A percentile compares a stretch with the other conserved stretches of the same genome.
phyloP scores from a whole-genome alignment of 129 eudicot species.

The Centaurea solstitialis region DNA sequence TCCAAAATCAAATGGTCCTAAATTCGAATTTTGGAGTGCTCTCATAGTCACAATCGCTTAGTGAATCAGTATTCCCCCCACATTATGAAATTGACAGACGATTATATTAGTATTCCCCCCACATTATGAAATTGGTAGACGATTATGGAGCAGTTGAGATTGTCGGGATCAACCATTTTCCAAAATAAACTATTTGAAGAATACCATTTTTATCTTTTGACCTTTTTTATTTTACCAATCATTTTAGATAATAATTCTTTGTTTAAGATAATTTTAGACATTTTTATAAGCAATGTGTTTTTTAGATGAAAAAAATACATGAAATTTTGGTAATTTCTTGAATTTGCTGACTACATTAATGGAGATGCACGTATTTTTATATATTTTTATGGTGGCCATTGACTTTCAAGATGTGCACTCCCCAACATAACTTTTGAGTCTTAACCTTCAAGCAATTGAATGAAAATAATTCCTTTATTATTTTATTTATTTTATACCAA shows the following conservation, averaged over 20 bases:
- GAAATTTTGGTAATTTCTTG: not conserved
- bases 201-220: not conserved
- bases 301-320: not conserved
- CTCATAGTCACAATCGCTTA: too few species aligned
- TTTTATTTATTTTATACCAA: not conserved
- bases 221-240: too few species aligned
- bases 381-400: not conserved
- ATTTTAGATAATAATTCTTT: not conserved
- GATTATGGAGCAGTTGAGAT: too few species aligned
- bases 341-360: not conserved
- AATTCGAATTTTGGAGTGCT: too few species aligned
- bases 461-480: not conserved
- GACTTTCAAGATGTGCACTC: slow-evolving; percentile 10
- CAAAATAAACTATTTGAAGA: too few species aligned
- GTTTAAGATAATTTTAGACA: not conserved
- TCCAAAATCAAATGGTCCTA: too few species aligned
- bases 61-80: too few species aligned
- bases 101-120: too few species aligned
- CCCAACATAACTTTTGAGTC: slow-evolving; percentile 8
- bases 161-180: too few species aligned
- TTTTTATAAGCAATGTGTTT: not conserved
- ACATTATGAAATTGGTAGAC: too few species aligned
- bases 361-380: not conserved
- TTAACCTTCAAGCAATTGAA: slow-evolving; percentile 24
- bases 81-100: too few species aligned